Evolutionary conservation across 2,329 filamentous ascomycete species (phyloP).

Genomic region (Colletotrichum spinosum): DNA sequence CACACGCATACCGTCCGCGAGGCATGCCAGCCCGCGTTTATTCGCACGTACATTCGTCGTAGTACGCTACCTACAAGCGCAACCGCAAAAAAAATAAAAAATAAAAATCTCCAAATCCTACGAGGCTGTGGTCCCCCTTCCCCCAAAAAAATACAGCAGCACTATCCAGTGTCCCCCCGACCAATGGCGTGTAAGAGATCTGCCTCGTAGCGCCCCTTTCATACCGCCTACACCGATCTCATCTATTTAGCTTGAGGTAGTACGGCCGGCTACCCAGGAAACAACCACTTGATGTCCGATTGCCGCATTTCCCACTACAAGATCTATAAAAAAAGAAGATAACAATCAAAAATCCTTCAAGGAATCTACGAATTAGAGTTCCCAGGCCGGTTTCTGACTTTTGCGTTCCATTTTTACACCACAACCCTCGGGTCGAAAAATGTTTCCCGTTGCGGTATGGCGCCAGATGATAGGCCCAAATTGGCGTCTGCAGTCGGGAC

Average conservation of each 20-base stretch:
- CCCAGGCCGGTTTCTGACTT: not conserved
- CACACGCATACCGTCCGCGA: too few relatives aligned
- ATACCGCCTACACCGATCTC: not conserved
- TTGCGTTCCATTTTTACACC: slow-evolving; percentile 2
- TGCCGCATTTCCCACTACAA: not conserved
- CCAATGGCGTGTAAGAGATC: slow-evolving; percentile 37
- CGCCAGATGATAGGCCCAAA: not conserved
- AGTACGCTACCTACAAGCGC: too few relatives aligned
- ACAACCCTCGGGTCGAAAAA: slow-evolving; percentile 19
- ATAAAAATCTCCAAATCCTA: too few relatives aligned
- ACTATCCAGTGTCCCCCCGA: not conserved
- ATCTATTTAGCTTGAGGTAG: not conserved
- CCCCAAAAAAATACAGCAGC: not conserved
- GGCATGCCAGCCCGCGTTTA: too few relatives aligned
- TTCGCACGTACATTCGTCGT: too few relatives aligned
- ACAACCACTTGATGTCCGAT: not conserved
- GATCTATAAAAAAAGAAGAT: not conserved
- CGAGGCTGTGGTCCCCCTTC: too few relatives aligned
- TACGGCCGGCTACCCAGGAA: not conserved
- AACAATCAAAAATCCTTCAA: not conserved
- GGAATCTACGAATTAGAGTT: slow-evolving; percentile 15
- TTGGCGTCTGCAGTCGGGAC: too few relatives aligned
- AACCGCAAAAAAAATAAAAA: not conserved
- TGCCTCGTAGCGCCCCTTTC: not conserved
- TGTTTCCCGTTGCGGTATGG: slow-evolving; percentile 24